Conservation (phyloP, 2,329 filamentous ascomycete genomes). For the Nigrospora sphaerica region DNA sequence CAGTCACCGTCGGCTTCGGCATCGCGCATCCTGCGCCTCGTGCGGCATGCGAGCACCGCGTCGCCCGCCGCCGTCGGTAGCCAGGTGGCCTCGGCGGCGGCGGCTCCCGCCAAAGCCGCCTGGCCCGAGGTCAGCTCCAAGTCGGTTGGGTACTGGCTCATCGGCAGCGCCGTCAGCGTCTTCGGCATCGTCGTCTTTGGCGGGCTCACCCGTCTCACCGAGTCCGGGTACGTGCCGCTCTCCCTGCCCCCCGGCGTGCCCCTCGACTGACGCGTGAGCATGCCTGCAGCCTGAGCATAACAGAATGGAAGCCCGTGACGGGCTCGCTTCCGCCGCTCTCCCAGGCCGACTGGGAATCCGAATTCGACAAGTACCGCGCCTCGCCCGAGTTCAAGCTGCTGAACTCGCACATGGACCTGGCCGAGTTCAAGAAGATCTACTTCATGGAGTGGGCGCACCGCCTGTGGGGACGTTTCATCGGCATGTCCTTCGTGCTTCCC, state of each 20-base stretch:
- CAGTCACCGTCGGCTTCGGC: slow-evolving; percentile 6
- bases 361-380: slow-evolving; percentile 86
- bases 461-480: slow-evolving; percentile 88
- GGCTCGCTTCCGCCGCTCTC: slow-evolving; percentile 81
- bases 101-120: slow-evolving; percentile 24
- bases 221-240: slow-evolving; percentile 74
- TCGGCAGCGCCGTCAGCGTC: slow-evolving; percentile 85
- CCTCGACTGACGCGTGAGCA: neutral
- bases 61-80: slow-evolving; percentile 12
- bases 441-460: slow-evolving; percentile 99
- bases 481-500: slow-evolving; percentile 81
- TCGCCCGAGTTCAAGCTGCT: slow-evolving; percentile 90
- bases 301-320: slow-evolving; percentile 96
- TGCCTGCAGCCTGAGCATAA: slow-evolving; percentile 71
- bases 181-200: slow-evolving; percentile 97
- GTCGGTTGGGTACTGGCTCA: slow-evolving; percentile 81
- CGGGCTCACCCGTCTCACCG: slow-evolving; percentile 85
- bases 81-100: slow-evolving; percentile 6
- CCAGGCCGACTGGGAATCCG: slow-evolving; percentile 76
- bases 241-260: neutral
- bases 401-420: slow-evolving; percentile 86
- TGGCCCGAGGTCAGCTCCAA: slow-evolving; percentile 63
- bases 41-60: slow-evolving; percentile 29
- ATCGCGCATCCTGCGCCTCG: slow-evolving; percentile 30
- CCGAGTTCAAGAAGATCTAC: slow-evolving; percentile 98